Conservation (phyloP, 2,329 filamentous ascomycete genomes). For the Claviceps fusiformis region DNA sequence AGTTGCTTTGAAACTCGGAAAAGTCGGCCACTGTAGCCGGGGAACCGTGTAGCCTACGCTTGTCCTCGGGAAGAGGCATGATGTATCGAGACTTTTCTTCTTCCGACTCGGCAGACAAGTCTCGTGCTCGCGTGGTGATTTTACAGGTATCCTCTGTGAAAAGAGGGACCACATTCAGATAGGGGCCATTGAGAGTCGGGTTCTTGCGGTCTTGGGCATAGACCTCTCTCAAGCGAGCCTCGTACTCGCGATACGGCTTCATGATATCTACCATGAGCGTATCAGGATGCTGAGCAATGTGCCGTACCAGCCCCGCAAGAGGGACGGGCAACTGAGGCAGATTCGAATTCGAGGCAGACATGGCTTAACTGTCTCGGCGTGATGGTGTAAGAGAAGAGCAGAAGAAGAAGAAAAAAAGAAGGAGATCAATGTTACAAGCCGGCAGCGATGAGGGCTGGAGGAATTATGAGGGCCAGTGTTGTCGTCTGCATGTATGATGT, state of each 20-base stretch:
- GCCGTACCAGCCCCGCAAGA: constrained; percentile 30
- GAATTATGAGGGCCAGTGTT: too few species aligned
- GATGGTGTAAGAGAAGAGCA: background rate
- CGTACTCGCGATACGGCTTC: constrained; percentile 53
- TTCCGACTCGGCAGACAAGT: constrained; percentile 41
- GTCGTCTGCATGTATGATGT: too few species aligned
- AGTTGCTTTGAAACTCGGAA: constrained; percentile 64
- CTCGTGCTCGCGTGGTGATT: constrained; percentile 49
- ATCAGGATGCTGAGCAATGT: constrained; percentile 41
- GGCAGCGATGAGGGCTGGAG: too few species aligned
- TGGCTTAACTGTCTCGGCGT: constrained; percentile 8
- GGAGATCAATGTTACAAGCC: background rate
- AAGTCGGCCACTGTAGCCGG: constrained; percentile 55
- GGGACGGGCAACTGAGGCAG: constrained; percentile 34
- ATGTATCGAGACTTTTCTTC: constrained; percentile 53
- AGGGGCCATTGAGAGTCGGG: constrained; percentile 38
- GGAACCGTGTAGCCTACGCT: constrained; percentile 48
- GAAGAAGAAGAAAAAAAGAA: background rate
- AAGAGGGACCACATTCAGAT: constrained; percentile 52
- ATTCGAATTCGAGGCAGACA: constrained; percentile 20
- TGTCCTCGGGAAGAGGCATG: constrained; percentile 49
- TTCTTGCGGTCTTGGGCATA: constrained; percentile 56
- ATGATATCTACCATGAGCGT: constrained; percentile 44
- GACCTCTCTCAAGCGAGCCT: constrained; percentile 49
- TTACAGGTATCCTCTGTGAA: constrained; percentile 43